Conservation (phyloP, 352 stramenopile species). For the Phytophthora cryptogea region DNA sequence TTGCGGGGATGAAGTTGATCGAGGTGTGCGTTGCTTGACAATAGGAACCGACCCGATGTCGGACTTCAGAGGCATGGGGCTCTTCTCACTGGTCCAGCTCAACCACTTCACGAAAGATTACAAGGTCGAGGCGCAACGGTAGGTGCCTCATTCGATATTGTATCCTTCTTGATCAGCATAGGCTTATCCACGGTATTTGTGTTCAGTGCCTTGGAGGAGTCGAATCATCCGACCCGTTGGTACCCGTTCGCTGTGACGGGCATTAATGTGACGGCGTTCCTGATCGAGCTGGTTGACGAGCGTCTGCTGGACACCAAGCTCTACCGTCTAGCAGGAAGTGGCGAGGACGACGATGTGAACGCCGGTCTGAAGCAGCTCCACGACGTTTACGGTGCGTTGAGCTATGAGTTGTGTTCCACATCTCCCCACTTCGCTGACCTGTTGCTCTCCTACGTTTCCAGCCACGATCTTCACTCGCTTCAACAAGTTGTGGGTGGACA, state of each 20-base stretch:
- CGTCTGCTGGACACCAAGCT: conserved; percentile 78
- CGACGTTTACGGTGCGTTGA: conserved; percentile 76
- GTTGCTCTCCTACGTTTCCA: conserved; percentile 19
- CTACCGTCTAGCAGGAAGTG: conserved; percentile 44
- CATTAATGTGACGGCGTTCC: conserved; percentile 87
- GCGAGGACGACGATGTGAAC: conserved; percentile 37
- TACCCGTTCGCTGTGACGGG: conserved; percentile 87
- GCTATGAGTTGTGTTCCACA: background rate
- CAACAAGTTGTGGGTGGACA: conserved; percentile 82
- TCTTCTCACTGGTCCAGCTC: conserved; percentile 79
- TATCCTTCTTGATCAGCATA: background rate
- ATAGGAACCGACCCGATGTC: conserved; percentile 84
- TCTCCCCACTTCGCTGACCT: background rate
- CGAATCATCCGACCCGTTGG: conserved; percentile 84
- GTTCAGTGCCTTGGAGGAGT: conserved; percentile 74
- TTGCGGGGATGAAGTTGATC: background rate
- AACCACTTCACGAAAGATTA: conserved; percentile 79
- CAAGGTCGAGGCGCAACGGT: conserved; percentile 75
- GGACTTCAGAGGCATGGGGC: conserved; percentile 84
- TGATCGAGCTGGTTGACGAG: conserved; percentile 76
- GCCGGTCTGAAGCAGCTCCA: conserved; percentile 57
- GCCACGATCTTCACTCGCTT: conserved; percentile 82
- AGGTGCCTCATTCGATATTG: background rate
- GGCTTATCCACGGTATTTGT: background rate
- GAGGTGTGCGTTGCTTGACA: background rate